Evolutionary conservation across 805 yeast species (phyloP), one percentile per base, ranked within the genome.

Genomic region (Candida orba): DNA sequence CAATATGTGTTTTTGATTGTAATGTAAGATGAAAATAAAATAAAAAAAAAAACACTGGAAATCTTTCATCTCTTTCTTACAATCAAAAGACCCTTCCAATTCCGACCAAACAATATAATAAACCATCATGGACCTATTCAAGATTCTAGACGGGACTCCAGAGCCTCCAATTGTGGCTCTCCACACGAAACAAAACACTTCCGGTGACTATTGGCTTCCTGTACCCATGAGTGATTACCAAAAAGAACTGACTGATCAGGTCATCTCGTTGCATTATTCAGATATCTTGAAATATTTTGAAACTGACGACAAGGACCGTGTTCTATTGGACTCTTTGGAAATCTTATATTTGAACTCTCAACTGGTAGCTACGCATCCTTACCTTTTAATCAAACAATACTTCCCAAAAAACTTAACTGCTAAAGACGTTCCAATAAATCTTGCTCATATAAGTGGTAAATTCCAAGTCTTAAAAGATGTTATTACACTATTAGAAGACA

Each of bases 231-330:
- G 82, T 42, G 87, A 84, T 49, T 85, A 85, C 52, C 98, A 91
- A 59, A 83, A 81, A 55, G 93, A 89, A 55, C 70, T 91, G 41
- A 86, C 90, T 10, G 95, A 91, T 62, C 96, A 89, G 59, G 89
- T 93, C 27, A 85, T 91, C 12, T 85, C 95, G 2, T 68, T 89
- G 34, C 98, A 91, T 63, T 91, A 90, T 59, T 79, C 91, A 30
- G 98, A 90, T 58, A 88, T 91, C 45, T 68, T 91, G 53, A 81
- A 88, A 63, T 90, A 83, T 60, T 89, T 86, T 57, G 95, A 88
- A 59, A 65, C 72, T 1, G 63, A 67, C 30, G 66, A 68, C 43
- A 62, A 67, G 38, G 79, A 76, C 40, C 72, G 72, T 38, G 76
- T 85, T 25, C 75, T 84, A 32, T 68, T 79, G n/a, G 86, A 86